A percentile compares a stretch with the other conserved stretches of the same genome.
phyloP scores from a whole-genome alignment of 148 eudicot species.

The Gaultheria prostrata region DNA sequence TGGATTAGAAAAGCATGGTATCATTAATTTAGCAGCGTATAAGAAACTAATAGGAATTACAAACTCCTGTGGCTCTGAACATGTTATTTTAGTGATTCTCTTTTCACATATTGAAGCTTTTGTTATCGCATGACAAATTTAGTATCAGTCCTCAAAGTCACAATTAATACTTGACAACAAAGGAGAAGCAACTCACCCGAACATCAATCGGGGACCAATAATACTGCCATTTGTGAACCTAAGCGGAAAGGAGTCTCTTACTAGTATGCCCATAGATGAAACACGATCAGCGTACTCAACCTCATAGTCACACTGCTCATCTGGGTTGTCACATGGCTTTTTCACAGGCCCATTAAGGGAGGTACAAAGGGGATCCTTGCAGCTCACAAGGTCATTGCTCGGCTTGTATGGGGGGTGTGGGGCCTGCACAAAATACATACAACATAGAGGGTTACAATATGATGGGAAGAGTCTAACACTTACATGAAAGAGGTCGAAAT shows the following conservation, averaged over 20 bases:
- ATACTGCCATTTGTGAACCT: conserved; percentile 52
- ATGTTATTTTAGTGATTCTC: background rate
- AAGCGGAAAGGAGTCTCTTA: conserved; percentile 57
- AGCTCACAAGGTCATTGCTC: conserved; percentile 43
- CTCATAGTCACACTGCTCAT: conserved; percentile 89
- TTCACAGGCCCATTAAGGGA: conserved; percentile 49
- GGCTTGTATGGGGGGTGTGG: conserved; percentile 90
- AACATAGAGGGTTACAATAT: background rate
- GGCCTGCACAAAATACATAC: conserved; percentile 40
- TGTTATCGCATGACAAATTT: background rate
- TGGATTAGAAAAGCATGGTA: conserved; percentile 18
- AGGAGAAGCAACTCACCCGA: conserved; percentile 51
- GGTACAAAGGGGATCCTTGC: conserved; percentile 63
- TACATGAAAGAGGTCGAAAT: background rate
- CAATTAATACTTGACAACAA: background rate
- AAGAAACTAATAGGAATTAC: background rate
- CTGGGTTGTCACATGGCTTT: conserved; percentile 40
- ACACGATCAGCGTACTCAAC: conserved; percentile 81
- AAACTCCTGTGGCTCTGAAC: background rate
- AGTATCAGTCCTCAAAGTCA: background rate
- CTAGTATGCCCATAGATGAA: conserved; percentile 75
- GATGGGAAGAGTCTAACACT: background rate
- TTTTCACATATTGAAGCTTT: background rate
- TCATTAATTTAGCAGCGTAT: background rate
- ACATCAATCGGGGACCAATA: conserved; percentile 45